These are phyloP conservation scores for Rubia tinctorum DNA, from an alignment of 305 asterid genomes.

Conservation along the genomic window DNA sequence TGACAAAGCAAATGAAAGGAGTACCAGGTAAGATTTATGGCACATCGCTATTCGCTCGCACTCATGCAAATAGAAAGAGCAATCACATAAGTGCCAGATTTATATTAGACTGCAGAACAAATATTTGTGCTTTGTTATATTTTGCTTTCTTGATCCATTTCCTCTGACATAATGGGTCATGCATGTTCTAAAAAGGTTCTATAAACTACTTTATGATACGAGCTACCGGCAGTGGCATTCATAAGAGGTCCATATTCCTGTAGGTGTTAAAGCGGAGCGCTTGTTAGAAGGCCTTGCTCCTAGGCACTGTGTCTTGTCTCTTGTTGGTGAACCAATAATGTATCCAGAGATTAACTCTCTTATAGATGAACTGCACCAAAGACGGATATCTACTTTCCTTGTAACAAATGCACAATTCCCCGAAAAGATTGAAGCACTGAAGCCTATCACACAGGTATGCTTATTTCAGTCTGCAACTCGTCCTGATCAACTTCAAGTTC, in stretches of 20 bases:
- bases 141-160: neutral
- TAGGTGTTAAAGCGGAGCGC: conserved; percentile 87
- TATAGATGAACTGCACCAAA: conserved; percentile 74
- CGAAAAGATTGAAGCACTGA: conserved; percentile 65
- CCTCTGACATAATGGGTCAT: neutral
- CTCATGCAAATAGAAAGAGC: neutral
- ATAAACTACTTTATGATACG: neutral
- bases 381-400: conserved; percentile 88
- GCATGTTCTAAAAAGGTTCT: neutral
- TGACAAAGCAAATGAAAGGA: conserved; percentile 98
- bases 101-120: neutral
- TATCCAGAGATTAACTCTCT: conserved; percentile 91
- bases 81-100: neutral
- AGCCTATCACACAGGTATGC: conserved; percentile 83
- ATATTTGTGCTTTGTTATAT: neutral
- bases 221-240: conserved; percentile 10
- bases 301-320: conserved; percentile 92
- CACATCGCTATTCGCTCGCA: neutral
- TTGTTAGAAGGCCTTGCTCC: conserved; percentile 88
- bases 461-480: conserved; percentile 11
- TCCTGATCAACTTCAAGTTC: conserved; percentile 14
- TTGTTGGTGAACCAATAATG: conserved; percentile 98
- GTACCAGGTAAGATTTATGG: conserved; percentile 64
- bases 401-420: conserved; percentile 98
- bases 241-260: conserved; percentile 22